These are phyloP conservation scores for Gonapodya prolifera DNA, from an alignment of 192 early-diverging fungal species.

Conservation along the genomic window DNA sequence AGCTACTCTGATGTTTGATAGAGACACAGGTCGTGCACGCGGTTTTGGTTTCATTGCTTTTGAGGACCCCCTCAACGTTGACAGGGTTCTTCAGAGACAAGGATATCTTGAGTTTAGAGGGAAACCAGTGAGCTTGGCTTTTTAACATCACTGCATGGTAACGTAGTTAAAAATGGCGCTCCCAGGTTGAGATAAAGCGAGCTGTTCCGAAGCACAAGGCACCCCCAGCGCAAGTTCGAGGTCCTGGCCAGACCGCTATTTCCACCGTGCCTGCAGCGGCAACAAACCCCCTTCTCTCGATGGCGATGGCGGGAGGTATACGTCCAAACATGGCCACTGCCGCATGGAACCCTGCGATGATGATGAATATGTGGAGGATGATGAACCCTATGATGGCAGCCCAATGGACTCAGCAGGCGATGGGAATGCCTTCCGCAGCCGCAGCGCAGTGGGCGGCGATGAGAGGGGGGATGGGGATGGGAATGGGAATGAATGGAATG, in stretches of 20 bases:
- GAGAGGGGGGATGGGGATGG: not conserved
- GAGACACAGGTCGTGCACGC: slow-evolving; percentile 71
- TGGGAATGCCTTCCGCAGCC: not conserved
- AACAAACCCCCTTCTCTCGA: not conserved
- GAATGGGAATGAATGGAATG: not conserved
- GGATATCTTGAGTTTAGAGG: slow-evolving; percentile 52
- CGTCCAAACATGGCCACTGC: not conserved
- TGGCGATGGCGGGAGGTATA: not conserved
- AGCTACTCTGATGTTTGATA: slow-evolving; percentile 73
- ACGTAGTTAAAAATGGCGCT: not conserved
- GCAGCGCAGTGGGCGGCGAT: not conserved
- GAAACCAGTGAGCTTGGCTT: slow-evolving; percentile 38
- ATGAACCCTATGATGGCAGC: not conserved
- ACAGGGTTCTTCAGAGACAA: slow-evolving; percentile 56
- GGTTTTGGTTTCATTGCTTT: slow-evolving; percentile 95
- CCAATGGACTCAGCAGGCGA: not conserved
- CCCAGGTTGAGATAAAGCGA: slow-evolving; percentile 53
- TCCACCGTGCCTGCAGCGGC: not conserved
- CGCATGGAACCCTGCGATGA: not conserved
- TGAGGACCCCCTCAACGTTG: slow-evolving; percentile 58
- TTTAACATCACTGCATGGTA: not conserved
- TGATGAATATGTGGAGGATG: not conserved
- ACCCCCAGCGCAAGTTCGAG: slow-evolving; percentile 11
- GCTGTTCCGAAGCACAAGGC: slow-evolving; percentile 53
- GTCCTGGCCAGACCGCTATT: not conserved